Percentiles rank a stretch among this genome's conserved stretches.
phyloP scores from a whole-genome alignment of 2,329 filamentous ascomycete species.

The Xylariaceae sp. region DNA sequence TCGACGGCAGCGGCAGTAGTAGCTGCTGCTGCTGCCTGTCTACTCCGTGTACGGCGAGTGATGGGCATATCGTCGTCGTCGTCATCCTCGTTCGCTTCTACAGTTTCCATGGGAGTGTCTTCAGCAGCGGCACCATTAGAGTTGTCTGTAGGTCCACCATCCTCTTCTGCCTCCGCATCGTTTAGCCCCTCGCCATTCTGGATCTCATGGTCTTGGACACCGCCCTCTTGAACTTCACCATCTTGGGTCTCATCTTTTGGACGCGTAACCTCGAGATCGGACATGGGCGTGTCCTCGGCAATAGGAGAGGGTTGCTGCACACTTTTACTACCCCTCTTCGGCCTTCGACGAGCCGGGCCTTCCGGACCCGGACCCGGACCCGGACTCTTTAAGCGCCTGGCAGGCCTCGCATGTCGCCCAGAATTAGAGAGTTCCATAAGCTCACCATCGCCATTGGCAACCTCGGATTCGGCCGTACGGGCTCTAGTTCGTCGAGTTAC shows the following conservation, averaged over 20 bases:
- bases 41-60: conserved; percentile 41
- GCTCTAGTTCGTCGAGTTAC: conserved; percentile 48
- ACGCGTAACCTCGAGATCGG: not conserved
- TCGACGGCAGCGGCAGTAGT: conserved; percentile 19
- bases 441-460: conserved; percentile 46
- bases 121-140: conserved; percentile 20
- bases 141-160: conserved; percentile 17
- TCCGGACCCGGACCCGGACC: conserved; percentile 56
- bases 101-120: conserved; percentile 31
- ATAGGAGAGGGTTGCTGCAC: conserved; percentile 45
- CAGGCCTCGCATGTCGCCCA: conserved; percentile 49
- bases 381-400: conserved; percentile 45
- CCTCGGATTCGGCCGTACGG: conserved; percentile 50
- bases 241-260: not conserved
- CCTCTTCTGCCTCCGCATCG: conserved; percentile 25
- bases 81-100: conserved; percentile 33
- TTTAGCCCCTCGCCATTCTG: not conserved
- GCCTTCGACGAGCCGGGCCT: conserved; percentile 38
- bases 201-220: not conserved
- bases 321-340: conserved; percentile 48
- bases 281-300: conserved; percentile 37
- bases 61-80: conserved; percentile 47
- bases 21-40: conserved; percentile 8
- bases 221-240: not conserved
- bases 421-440: conserved; percentile 56